Base-by-base conservation (phyloP, 192 early-diverging fungal species). In the Cladochytrium replicatum region DNA sequence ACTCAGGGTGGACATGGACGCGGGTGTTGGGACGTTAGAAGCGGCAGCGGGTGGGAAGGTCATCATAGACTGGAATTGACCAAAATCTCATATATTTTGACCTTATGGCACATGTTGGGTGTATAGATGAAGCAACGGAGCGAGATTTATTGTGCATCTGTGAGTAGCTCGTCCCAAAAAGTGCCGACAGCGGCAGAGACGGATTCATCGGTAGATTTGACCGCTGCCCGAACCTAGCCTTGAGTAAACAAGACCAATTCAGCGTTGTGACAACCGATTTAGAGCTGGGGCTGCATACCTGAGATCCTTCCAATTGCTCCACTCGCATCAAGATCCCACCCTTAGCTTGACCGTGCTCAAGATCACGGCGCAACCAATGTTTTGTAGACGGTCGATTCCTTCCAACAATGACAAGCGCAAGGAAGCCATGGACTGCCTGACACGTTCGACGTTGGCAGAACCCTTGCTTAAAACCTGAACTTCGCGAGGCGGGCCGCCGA, bases 271-370 rank as follows among this genome's bases (percentile, higher is more conserved):
- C 6, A 5, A 49, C 25, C 52, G 21, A 45, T 21, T 48, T 44
- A 37, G 43, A 27, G 32, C n/a, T 37, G 43, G 46, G 4, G 3
- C 2, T 15, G 4, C 32, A 50, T 4, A 45, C 17, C 19, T 22
- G 9, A 48, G 15, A 52, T n/a, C n/a, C n/a, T n/a, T n/a, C n/a
- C n/a, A n/a, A n/a, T n/a, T 32, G 43, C 61, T 99, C 96, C 15
- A 97, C 58, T 21, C 96, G 73, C 55, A 90, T 57, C 44, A 99
- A 68, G 63, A 88, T 90, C n/a, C 95, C 95, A 46, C 93, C 81
- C 53, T 92, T 11, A 69, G 68, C 17, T 56, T 57, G 32, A 79
- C 72, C 15, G 85, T 70, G 46, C 79, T 82, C 32, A 91, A 82
- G 37, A 99, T 88, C 40, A 85, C 88, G 0, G 89, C 90, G 6